Percentiles rank a stretch among this genome's conserved stretches.
These are phyloP conservation scores for Chenopodium berlandieri DNA, from an alignment of 148 eudicot species.

Conservation along the genomic window DNA sequence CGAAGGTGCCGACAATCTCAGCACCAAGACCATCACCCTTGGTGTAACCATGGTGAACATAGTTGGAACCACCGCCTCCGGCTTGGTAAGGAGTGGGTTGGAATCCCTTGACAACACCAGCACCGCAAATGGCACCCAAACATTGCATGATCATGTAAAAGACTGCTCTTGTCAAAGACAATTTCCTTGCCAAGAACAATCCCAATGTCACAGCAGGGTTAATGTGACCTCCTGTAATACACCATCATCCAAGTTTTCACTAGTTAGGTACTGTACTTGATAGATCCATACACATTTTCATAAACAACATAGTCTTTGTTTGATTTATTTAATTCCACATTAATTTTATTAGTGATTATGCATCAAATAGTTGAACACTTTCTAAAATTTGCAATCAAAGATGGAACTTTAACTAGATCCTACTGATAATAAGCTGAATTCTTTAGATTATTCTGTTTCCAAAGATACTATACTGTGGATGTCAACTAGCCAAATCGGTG, in stretches of 20 bases:
- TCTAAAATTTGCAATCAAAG: not conserved
- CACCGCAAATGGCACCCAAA: slow-evolving; percentile 76
- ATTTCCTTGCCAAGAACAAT: slow-evolving; percentile 58
- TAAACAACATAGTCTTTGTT: not conserved
- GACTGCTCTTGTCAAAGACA: slow-evolving; percentile 58
- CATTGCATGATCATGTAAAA: slow-evolving; percentile 65
- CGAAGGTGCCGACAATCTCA: slow-evolving; percentile 68
- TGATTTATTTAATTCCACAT: not conserved
- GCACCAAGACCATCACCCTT: slow-evolving; percentile 72
- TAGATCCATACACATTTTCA: not conserved
- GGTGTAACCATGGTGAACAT: slow-evolving; percentile 55
- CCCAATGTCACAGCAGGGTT: slow-evolving; percentile 75
- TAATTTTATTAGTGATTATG: not conserved
- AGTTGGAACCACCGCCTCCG: slow-evolving; percentile 63
- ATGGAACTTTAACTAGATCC: not conserved
- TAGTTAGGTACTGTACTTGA: not conserved
- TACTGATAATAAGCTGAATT: not conserved
- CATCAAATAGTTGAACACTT: not conserved
- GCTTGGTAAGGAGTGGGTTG: slow-evolving; percentile 33
- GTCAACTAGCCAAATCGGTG: too few relatives aligned
- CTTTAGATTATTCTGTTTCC: not conserved
- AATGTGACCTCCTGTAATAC: slow-evolving; percentile 55
- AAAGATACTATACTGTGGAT: too few relatives aligned
- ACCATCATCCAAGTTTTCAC: not conserved
- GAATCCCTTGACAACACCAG: slow-evolving; percentile 71